Evolutionary conservation across 129 eudicot species (phyloP), one percentile per base, ranked within the genome.

Genomic region (Centella asiatica): DNA sequence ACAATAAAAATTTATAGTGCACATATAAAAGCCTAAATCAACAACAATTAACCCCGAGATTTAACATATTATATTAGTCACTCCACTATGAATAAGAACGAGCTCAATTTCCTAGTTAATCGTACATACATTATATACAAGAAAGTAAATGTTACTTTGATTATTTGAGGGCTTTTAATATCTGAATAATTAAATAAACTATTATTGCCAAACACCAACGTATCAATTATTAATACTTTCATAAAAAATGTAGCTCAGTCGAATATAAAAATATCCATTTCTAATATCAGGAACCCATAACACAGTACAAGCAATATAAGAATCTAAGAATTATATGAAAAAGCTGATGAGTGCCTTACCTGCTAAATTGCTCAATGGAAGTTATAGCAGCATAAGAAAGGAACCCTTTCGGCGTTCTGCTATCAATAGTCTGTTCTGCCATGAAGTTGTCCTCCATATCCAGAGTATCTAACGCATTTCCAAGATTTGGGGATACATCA

Each of bases 331-430:
- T 15, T 57, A 33, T 3, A 32, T 28, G 23, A 28, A 15, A 8
- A 32, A 0, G 51, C 56, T 48, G 61, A 22, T 44, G 27, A 80
- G 54, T 52, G 47, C 13, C 69, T 69, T 70, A 87, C 98, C 98
- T 78, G 85, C 99, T 84, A 69, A 92, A 92, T 72, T 87, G 99
- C 80, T 92, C 99, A 69, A 92, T 82, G 47, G 99, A 92, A 61
- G 81, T 71, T 63, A 87, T 81, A 57, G 99, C 90, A 72, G 94
- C 94, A 57, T 74, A 77, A 60, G 99, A 92, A 66, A 92, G 95
- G 44, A 76, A 72, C 22, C 96, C 99, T 17, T 60, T 72, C 34
- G 85, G 83, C 42, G 81, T 87, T 73, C 32, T 72, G 70, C 81
- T 68, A 51, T 87, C 90, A 73, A 92, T 62, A 58, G 95, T 92